Conservation (phyloP, 495 filamentous ascomycete genomes). For the Alectoria sarmentosa region DNA sequence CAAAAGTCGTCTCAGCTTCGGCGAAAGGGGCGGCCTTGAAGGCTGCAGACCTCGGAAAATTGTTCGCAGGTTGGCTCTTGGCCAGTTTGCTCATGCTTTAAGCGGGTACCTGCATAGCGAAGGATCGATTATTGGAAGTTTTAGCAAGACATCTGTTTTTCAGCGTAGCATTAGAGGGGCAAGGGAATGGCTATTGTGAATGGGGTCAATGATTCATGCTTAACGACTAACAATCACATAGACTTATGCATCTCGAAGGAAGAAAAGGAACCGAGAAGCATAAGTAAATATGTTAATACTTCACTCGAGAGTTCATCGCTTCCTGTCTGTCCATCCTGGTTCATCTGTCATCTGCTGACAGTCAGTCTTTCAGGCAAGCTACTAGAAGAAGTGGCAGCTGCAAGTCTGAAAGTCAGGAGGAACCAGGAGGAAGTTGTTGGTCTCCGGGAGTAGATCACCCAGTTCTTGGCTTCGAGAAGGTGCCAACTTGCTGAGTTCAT, state of each 20-base stretch:
- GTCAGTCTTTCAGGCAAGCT: not conserved
- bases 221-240: constrained; percentile 1
- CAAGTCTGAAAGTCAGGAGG: too few relatives aligned
- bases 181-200: not conserved
- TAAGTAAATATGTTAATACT: not conserved
- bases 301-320: not conserved
- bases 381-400: not conserved
- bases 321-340: not conserved
- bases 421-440: too few relatives aligned
- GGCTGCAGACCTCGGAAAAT: not conserved
- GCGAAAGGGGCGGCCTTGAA: constrained; percentile 2
- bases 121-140: not conserved
- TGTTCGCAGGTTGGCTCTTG: not conserved
- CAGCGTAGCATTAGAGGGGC: constrained; percentile 7
- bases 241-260: not conserved
- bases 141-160: not conserved
- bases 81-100: not conserved
- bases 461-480: too few relatives aligned
- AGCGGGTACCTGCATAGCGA: constrained; percentile 7
- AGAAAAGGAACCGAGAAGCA: not conserved
- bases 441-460: too few relatives aligned
- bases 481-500: too few relatives aligned
- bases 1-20: constrained; percentile 6
- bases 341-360: not conserved
- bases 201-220: not conserved